Base-by-base conservation (phyloP, 2,329 filamentous ascomycete genomes). In the Verticillium nubilum region DNA sequence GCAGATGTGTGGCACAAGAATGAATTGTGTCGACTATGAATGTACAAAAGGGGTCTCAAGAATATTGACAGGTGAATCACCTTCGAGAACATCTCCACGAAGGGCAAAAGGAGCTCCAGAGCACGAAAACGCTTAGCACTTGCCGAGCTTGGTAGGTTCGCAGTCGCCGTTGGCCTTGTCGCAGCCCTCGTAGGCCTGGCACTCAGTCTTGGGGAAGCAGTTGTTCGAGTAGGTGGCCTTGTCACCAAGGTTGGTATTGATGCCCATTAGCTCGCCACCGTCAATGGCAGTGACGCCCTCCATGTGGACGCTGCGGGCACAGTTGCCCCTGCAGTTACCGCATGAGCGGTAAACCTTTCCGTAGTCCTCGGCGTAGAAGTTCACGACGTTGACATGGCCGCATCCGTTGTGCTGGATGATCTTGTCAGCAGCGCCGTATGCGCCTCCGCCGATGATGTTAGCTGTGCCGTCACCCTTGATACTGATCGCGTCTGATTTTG, bases 321-420 rank as follows among this genome's bases (percentile, higher is more conserved):
- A 62, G 50, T 60, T 62, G 72, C 79, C 82, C 29, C 52, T 23
- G 35, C 59, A 63, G 72, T 82, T 80, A 53, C 78, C 78, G 58
- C 60, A 63, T 13, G 61, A 58, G 56, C 60, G 59, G 56, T 63
- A 78, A 37, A 78, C 71, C 65, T 82, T 81, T 57, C 79, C 78
- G 61, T 80, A 80, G 67, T 79, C 73, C 5, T 75, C 69, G 61
- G 73, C 76, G 57, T 76, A 77, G 68, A 76, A 74, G 63, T 76
- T 74, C 62, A 73, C 62, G 27, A 73, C 61, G 47, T 74, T 74
- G 42, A 79, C 73, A 10, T 73, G 76, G 0, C 76, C 76, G 54
- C 75, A 73, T 12, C 77, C 78, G 58, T 80, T 79, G 65, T 78
- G 76, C 67, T 80, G 78, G 53, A 79, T 68, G 15, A 80, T 65